Evolutionary conservation across 345 rosid species (phyloP).

Genomic region (Eucalyptus fibrosa): DNA sequence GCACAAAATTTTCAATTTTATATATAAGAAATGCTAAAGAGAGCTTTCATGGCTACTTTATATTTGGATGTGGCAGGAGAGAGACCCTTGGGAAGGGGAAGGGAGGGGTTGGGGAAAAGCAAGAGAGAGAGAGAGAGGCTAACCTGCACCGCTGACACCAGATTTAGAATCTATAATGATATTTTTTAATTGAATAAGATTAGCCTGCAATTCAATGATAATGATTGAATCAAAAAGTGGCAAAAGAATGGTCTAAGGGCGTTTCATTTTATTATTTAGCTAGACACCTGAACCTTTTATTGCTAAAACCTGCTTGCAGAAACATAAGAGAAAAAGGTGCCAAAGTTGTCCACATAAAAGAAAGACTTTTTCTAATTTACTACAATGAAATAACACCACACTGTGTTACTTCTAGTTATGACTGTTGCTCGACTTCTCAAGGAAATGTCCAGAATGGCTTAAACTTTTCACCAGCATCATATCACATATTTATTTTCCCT

Average conservation of each 20-base stretch:
- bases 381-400: not conserved
- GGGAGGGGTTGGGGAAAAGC: not conserved
- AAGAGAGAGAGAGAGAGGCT: not conserved
- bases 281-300: not conserved
- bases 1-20: slow-evolving; percentile 3
- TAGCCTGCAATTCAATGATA: slow-evolving; percentile 38
- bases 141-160: slow-evolving; percentile 99
- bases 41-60: not conserved
- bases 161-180: slow-evolving; percentile 87
- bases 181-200: slow-evolving; percentile 49
- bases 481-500: not conserved
- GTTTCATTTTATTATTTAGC: not conserved
- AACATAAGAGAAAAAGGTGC: not conserved
- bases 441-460: not conserved
- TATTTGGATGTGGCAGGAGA: not conserved
- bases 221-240: not conserved
- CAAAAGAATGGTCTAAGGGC: not conserved
- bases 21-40: not conserved
- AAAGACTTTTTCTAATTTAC: not conserved
- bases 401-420: not conserved
- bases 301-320: not conserved
- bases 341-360: not conserved
- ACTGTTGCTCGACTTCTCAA: not conserved
- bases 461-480: not conserved
- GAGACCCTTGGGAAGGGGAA: not conserved